Evolutionary conservation across 306 rosid species (phyloP), one percentile per base, ranked within the genome.

Genomic region (Begonia fuchsioides): DNA sequence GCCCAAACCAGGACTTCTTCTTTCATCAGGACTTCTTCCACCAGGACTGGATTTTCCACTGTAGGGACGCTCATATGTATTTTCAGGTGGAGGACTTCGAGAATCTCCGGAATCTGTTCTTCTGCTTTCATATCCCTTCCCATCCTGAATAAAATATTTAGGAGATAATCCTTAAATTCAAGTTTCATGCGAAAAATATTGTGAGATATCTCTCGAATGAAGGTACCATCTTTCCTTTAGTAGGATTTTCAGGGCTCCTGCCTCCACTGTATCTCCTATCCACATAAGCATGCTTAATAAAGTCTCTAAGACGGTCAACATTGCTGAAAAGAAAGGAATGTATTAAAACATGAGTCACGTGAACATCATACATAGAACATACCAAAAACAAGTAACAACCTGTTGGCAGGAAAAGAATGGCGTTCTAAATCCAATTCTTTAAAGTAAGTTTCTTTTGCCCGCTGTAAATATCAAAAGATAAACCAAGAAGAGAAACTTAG

Each of bases 211-310:
- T 26, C 7, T 26, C 5, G 8, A 47, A 39, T 52, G 45, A 35
- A 13, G 50, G 60, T 61, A 88, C 82, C 59, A 38, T 56, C 64
- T 72, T 84, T 39, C 1, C 72, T 75, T 78, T 78, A 5, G 85
- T 93, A 20, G 90, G 84, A 70, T 71, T 90, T 72, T 84, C 97
- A 58, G n/a, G 16, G 38, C 62, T 54, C 74, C 68, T 77, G 57
- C 81, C 95, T 38, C 94, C 87, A 2, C 72, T 74, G 56, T 72
- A 90, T 75, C 92, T 74, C 70, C 85, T 76, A 63, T 90, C 97
- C 66, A 70, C 92, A n/a, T 81, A 90, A 62, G 81, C 87, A 65
- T 90, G 97, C 76, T 81, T 90, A 58, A 90, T 81, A 60, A 90
- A 90, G 65, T 79, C 95, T 35, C 97, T 75, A 51, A 90, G 97